Base-by-base conservation (phyloP, 1,284 basidiomycete species). In the Ustilago loliicola region DNA sequence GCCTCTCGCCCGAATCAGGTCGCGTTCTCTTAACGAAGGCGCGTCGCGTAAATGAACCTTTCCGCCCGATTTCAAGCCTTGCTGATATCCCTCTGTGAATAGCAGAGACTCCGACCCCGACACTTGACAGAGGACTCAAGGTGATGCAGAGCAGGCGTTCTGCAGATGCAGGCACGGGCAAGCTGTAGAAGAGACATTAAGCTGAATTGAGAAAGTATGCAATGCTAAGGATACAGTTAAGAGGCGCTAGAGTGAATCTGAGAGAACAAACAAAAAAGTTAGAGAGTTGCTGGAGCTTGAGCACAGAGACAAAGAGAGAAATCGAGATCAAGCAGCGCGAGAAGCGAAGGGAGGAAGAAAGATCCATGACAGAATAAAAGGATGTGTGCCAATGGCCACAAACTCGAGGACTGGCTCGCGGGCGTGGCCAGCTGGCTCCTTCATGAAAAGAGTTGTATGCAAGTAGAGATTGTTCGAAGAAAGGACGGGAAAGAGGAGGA, bases 201-300 rank as follows among this genome's bases (percentile, higher is more conserved):
- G 17, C 25, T 17, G 30, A 40, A 62, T 54, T 21, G 27, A 21
- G 51, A 36, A 29, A 30, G 56, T 17, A 66, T 66, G 70, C 64
- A 29, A 38, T 72, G 63, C 59, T 72, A 72, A 59, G 52, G 59
- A 72, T 72, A 72, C 59, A 72, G 69, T 55, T 17, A 42, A 40
- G 19, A 25, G 27, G 29, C 2, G 36, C 32, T 25, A 51, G 36
- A 32, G 34, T 15, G 54, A 29, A 19, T 47, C 10, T 4, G n/a
- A 3, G 8, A 27, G 50, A 9, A 45, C n/a, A 10, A n/a, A 36
- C 50, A 53, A 10, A n/a, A 36, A 55, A 53, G 50, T n/a, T 11
- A 8, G 30, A 48, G 30, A 47, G n/a, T 19, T 32, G 32, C 52
- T 53, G 23, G 29, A n/a, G 42, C 56, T 57, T n/a, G 45, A 23